Conservation (phyloP, 768 basidiomycete genomes). For the Boletus fagicola region DNA sequence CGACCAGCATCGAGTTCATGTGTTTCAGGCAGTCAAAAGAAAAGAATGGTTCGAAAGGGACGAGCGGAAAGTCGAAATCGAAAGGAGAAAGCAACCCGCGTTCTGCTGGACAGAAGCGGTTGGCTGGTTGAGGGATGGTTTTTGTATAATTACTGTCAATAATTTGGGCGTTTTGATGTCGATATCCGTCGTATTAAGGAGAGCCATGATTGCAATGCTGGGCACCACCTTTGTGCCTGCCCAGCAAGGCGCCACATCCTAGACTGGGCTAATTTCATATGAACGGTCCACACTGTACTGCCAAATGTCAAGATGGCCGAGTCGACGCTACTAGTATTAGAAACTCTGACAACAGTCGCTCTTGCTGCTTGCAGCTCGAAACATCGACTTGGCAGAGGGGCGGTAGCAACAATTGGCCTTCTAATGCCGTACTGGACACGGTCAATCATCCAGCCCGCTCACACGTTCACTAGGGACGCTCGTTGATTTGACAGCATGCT, state of each 20-base stretch:
- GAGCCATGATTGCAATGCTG: neutral
- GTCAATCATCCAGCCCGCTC: neutral
- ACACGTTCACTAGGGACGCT: conserved; percentile 7
- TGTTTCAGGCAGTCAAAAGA: conserved; percentile 82
- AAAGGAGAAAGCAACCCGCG: conserved; percentile 20
- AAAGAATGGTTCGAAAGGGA: conserved; percentile 22
- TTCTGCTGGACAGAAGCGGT: conserved; percentile 23
- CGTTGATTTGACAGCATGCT: neutral
- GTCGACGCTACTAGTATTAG: neutral
- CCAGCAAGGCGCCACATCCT: neutral
- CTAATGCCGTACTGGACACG: neutral
- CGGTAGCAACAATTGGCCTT: neutral
- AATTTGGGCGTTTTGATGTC: too few relatives aligned
- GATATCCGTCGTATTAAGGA: too few relatives aligned
- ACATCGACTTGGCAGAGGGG: neutral
- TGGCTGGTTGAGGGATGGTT: neutral
- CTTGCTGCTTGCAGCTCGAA: neutral
- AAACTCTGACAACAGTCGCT: neutral
- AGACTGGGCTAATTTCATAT: neutral
- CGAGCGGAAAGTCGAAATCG: conserved; percentile 15
- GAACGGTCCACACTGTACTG: too few relatives aligned
- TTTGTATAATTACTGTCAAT: neutral
- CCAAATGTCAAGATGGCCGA: too few relatives aligned
- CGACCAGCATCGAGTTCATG: conserved; percentile 92
- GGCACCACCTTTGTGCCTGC: neutral